phyloP scores from a whole-genome alignment of 495 filamentous ascomycete species.

The Staphylotrichum longicolle region DNA sequence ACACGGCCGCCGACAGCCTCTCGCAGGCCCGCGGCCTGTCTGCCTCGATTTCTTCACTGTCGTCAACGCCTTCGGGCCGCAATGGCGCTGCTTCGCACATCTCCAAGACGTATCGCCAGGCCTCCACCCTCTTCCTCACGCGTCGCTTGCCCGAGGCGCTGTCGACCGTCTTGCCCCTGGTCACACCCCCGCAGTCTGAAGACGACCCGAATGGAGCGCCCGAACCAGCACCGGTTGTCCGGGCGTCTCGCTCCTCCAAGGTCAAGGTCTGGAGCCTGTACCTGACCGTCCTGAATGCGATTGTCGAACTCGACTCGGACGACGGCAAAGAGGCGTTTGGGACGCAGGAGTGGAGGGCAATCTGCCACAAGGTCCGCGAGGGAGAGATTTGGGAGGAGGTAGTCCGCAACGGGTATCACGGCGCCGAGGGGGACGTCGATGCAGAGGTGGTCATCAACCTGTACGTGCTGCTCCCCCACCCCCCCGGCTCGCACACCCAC shows the following conservation, averaged over 20 bases:
- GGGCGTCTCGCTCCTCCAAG: conserved; percentile 69
- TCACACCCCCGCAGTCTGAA: conserved; percentile 44
- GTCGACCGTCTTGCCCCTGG: conserved; percentile 74
- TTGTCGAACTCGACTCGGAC: conserved; percentile 82
- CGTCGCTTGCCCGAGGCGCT: conserved; percentile 86
- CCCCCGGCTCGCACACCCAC: not conserved
- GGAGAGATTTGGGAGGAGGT: conserved; percentile 93
- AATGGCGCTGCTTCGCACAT: conserved; percentile 59
- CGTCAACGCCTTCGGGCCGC: conserved; percentile 51
- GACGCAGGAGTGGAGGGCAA: conserved; percentile 71
- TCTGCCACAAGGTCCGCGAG: conserved; percentile 76
- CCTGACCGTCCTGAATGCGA: conserved; percentile 84
- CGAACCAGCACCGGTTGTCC: conserved; percentile 65
- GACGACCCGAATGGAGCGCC: conserved; percentile 33
- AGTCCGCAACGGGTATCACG: conserved; percentile 78
- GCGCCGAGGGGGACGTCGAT: conserved; percentile 85
- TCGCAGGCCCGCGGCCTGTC: conserved; percentile 33
- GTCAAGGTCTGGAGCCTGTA: conserved; percentile 98
- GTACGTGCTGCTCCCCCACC: conserved; percentile 46
- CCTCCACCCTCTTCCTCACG: conserved; percentile 87
- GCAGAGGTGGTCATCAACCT: conserved; percentile 91
- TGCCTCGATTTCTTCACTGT: conserved; percentile 48
- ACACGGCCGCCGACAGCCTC: conserved; percentile 27
- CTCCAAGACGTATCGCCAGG: conserved; percentile 83
- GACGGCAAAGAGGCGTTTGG: conserved; percentile 88